These are phyloP conservation scores for Apiospora phragmitis DNA, from an alignment of 2,329 filamentous ascomycete genomes.

Conservation along the genomic window DNA sequence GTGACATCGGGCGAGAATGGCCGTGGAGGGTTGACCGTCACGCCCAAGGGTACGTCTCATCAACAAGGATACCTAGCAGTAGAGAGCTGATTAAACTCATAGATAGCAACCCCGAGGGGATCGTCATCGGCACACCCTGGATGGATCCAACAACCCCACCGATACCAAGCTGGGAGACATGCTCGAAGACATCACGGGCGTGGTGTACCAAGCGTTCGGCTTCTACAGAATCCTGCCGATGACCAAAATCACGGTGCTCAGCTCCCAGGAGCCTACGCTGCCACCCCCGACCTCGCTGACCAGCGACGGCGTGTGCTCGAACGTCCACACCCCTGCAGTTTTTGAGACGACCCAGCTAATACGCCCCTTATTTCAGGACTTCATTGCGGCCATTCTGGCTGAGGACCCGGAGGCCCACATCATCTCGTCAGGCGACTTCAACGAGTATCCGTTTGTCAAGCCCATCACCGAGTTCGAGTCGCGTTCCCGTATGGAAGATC, in stretches of 20 bases:
- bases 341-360: background rate
- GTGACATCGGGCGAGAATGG: conserved; percentile 60
- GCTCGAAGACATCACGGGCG: conserved; percentile 66
- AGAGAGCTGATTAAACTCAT: background rate
- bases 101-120: conserved; percentile 70
- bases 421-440: conserved; percentile 68
- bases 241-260: conserved; percentile 53
- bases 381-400: conserved; percentile 58
- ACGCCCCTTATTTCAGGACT: conserved; percentile 38
- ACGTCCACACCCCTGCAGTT: too few relatives aligned
- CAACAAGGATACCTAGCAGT: background rate
- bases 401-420: conserved; percentile 57
- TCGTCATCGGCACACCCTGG: conserved; percentile 64
- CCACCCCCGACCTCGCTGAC: conserved; percentile 52
- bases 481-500: conserved; percentile 57
- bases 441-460: conserved; percentile 67
- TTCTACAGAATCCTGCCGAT: conserved; percentile 69
- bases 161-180: conserved; percentile 65
- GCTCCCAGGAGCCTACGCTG: conserved; percentile 44
- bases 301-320: conserved; percentile 57
- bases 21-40: conserved; percentile 65
- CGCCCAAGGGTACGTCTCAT: conserved; percentile 44
- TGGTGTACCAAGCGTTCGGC: conserved; percentile 65
- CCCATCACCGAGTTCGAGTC: conserved; percentile 56
- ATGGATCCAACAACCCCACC: conserved; percentile 60